phyloP scores from a whole-genome alignment of 169 alveolate genomes.

The Haemoproteus tartakovskyi region DNA sequence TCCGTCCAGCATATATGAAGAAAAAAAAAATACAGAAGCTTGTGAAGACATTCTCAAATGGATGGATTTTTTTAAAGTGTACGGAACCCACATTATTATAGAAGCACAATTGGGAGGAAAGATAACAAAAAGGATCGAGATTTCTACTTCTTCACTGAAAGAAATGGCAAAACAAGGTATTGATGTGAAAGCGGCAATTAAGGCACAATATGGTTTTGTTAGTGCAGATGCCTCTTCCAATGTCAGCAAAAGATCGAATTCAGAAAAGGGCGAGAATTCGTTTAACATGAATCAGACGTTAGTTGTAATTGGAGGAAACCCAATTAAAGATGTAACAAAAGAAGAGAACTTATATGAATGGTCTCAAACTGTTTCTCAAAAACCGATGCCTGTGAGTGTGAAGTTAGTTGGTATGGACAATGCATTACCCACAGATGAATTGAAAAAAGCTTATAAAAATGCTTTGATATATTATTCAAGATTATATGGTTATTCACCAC shows the following conservation, averaged over 20 bases:
- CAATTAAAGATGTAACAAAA: slow-evolving; percentile 75
- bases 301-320: slow-evolving; percentile 80
- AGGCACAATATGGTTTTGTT: slow-evolving; percentile 68
- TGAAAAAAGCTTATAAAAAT: slow-evolving; percentile 66
- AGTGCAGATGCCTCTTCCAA: slow-evolving; percentile 33
- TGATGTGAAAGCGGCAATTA: slow-evolving; percentile 70
- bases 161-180: slow-evolving; percentile 71
- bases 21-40: slow-evolving; percentile 59
- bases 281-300: slow-evolving; percentile 67
- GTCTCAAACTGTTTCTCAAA: slow-evolving; percentile 69
- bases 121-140: slow-evolving; percentile 78
- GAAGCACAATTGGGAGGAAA: slow-evolving; percentile 83
- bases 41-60: slow-evolving; percentile 74
- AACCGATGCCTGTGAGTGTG: slow-evolving; percentile 80
- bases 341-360: slow-evolving; percentile 70
- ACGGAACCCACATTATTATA: slow-evolving; percentile 81
- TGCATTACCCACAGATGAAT: slow-evolving; percentile 28
- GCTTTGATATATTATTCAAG: slow-evolving; percentile 79
- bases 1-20: slow-evolving; percentile 70
- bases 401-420: slow-evolving; percentile 64
- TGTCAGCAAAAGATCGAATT: slow-evolving; percentile 10
- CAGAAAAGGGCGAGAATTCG: slow-evolving; percentile 2
- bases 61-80: slow-evolving; percentile 77
- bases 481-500: slow-evolving; percentile 74
- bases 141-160: slow-evolving; percentile 70